A percentile compares a stretch with the other conserved stretches of the same genome.
Conservation (phyloP, 202 grass and related monocot species). For the Brachypodium distachyon region DNA sequence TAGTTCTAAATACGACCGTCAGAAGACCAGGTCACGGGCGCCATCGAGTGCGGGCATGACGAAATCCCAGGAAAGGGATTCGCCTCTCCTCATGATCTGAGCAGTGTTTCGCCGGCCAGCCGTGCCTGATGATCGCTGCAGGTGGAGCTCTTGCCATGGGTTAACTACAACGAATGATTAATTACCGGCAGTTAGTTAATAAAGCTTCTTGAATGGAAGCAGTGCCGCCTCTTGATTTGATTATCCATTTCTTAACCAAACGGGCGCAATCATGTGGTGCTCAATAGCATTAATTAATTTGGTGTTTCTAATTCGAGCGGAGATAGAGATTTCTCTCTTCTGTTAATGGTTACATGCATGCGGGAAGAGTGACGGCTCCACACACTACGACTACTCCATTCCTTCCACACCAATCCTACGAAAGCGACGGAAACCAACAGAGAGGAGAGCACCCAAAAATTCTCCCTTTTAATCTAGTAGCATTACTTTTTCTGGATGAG, state of each 20-base stretch:
- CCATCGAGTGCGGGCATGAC: neutral
- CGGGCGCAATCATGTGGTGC: constrained; percentile 1
- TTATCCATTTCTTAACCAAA: constrained; percentile 21
- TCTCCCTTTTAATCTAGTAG: neutral
- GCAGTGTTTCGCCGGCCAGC: too few species aligned
- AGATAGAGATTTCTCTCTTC: neutral
- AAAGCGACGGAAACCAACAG: constrained; percentile 31
- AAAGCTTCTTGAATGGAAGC: constrained; percentile 14
- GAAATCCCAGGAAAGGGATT: neutral
- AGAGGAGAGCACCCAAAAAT: neutral
- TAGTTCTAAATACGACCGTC: neutral
- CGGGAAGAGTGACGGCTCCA: constrained; percentile 54
- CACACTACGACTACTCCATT: too few species aligned
- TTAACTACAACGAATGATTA: neutral
- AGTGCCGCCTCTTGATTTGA: too few species aligned
- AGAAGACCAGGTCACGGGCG: neutral
- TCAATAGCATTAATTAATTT: too few species aligned
- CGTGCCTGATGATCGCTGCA: too few species aligned
- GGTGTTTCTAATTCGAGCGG: neutral
- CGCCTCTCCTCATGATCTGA: too few species aligned
- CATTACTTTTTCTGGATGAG: too few species aligned
- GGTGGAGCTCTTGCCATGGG: too few species aligned
- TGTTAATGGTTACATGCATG: constrained; percentile 20
- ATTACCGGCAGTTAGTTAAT: neutral
- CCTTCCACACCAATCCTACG: constrained; percentile 20